Evolutionary conservation across 2,329 filamentous ascomycete genomes (phyloP).

Genomic region (Microsporum canis): DNA sequence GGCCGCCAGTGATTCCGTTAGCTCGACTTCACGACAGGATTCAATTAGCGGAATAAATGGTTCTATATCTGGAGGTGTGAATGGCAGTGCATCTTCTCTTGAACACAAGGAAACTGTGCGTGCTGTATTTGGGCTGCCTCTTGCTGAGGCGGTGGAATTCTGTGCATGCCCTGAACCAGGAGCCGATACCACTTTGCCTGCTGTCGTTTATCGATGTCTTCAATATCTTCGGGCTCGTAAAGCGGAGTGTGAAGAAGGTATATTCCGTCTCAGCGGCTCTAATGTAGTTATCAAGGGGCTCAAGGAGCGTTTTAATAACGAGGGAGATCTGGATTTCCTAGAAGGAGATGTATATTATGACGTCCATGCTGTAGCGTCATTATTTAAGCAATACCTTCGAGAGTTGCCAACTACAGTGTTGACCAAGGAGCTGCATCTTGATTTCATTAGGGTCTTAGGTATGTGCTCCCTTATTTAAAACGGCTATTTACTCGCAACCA

Average conservation of each 20-base stretch:
- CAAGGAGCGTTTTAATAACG: slow-evolving; percentile 82
- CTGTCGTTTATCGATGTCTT: slow-evolving; percentile 89
- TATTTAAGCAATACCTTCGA: slow-evolving; percentile 86
- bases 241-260: slow-evolving; percentile 78
- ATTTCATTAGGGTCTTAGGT: slow-evolving; percentile 71
- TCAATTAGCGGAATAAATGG: slow-evolving; percentile 17
- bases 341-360: slow-evolving; percentile 75
- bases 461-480: slow-evolving; percentile 19
- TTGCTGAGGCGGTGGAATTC: slow-evolving; percentile 75
- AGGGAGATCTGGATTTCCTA: slow-evolving; percentile 82
- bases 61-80: background rate
- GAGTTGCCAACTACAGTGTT: slow-evolving; percentile 86
- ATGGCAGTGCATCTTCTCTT: slow-evolving; percentile 38
- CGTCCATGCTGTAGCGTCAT: slow-evolving; percentile 86
- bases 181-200: slow-evolving; percentile 64
- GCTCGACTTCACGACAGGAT: slow-evolving; percentile 23
- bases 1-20: slow-evolving; percentile 55
- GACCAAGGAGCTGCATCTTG: slow-evolving; percentile 77
- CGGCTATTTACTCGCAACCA: slow-evolving; percentile 1
- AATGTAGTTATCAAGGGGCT: slow-evolving; percentile 87
- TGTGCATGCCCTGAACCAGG: slow-evolving; percentile 55
- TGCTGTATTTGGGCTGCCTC: slow-evolving; percentile 71
- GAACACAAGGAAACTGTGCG: slow-evolving; percentile 46
- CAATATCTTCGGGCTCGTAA: slow-evolving; percentile 80
- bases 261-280: slow-evolving; percentile 94